Percentiles rank a stretch among this genome's conserved stretches.
These are phyloP conservation scores for Candida sphagnicola DNA, from an alignment of 805 yeast genomes.

Conservation along the genomic window DNA sequence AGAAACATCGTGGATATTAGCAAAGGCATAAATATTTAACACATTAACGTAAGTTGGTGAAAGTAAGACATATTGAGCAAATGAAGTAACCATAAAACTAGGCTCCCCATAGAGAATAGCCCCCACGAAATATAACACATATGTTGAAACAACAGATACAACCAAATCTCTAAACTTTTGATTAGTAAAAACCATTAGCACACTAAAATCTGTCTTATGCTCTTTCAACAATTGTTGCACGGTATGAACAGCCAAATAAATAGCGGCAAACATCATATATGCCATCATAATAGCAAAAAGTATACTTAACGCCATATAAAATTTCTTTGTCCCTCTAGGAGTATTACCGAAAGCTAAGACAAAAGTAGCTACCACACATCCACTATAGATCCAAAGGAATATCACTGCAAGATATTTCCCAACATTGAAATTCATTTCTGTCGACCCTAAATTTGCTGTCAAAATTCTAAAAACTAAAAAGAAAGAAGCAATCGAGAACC, in stretches of 20 bases:
- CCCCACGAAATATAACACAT: constrained; percentile 71
- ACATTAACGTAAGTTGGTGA: constrained; percentile 91
- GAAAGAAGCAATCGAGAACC: constrained; percentile 91
- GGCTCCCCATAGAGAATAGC: constrained; percentile 86
- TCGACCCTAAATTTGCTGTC: constrained; percentile 69
- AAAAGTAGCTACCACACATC: constrained; percentile 78
- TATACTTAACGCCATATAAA: constrained; percentile 69
- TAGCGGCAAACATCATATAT: constrained; percentile 84
- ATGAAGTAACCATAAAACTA: constrained; percentile 86
- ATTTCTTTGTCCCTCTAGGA: constrained; percentile 82
- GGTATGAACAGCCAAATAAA: constrained; percentile 73
- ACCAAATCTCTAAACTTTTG: constrained; percentile 79
- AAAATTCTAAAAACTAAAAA: constrained; percentile 86
- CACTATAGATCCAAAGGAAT: constrained; percentile 80
- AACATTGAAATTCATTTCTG: constrained; percentile 58
- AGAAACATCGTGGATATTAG: constrained; percentile 92
- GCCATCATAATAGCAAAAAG: constrained; percentile 87
- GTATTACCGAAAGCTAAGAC: constrained; percentile 90
- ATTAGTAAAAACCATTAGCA: constrained; percentile 53
- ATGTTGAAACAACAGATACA: constrained; percentile 83
- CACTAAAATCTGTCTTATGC: constrained; percentile 37
- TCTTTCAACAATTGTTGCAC: constrained; percentile 51
- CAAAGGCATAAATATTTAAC: constrained; percentile 89
- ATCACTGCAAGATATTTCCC: constrained; percentile 77
- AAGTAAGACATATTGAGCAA: constrained; percentile 74